Base-by-base conservation (phyloP, 345 rosid genomes). In the Camelina sativa region DNA sequence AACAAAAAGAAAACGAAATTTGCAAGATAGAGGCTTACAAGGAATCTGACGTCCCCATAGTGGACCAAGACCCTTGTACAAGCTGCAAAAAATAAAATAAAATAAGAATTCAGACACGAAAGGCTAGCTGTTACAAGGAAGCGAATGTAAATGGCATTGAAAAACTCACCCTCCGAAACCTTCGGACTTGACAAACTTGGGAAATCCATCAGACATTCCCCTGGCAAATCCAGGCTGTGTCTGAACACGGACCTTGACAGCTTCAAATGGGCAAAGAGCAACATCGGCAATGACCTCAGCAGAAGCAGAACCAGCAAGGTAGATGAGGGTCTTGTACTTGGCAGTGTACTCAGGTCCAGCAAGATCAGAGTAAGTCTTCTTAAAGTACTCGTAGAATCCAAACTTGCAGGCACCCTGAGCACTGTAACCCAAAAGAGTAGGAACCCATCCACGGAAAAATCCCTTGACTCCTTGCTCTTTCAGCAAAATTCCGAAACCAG, bases 11-110 rank as follows among this genome's bases (percentile, higher is more conserved):
- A 19, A 54, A n/a, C 20, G 10, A 34, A 3, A 47, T 12, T 62
- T 32, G 15, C 40, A 41, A 57, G 2, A 53, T 6, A 54, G 12
- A 59, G 25, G 34, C 97, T 88, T 84, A 92, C 99, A 96, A 67
- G 99, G 99, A 81, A 92, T 92, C 78, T 96, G 99, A 72, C 99
- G 98, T 52, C 98, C 99, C 98, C 97, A 96, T 6, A 96, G 95
- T 37, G 99, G 99, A 80, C 78, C 98, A 52, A 96, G 57, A 62
- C 98, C 99, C 84, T 92, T 96, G 76, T 96, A 96, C 89, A 96
- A 82, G 74, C 99, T 96, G 87, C 75, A 79, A 28, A 28, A 28
- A 28, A 28, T 5, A 28, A 28, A 28, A 28, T 61, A 15, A 17
- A 9, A 4, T 1, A 0, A 46, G 15, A 50, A 19, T 48, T 71